Evolutionary conservation across 495 filamentous ascomycete species (phyloP).

Genomic region (Choiromyces venosus): DNA sequence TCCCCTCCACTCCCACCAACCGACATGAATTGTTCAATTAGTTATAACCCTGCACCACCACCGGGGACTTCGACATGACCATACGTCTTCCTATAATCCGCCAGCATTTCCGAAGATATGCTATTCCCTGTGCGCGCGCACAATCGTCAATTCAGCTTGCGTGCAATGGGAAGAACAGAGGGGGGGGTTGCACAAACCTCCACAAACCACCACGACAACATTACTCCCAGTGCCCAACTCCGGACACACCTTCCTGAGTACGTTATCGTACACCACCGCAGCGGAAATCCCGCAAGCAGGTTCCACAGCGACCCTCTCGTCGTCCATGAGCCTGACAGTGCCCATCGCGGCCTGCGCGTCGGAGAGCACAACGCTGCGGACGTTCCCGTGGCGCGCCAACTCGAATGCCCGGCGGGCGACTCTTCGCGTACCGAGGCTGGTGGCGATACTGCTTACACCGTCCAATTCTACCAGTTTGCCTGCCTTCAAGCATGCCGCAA

Average conservation of each 20-base stretch:
- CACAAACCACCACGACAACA: slow-evolving; percentile 82
- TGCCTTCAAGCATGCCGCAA: slow-evolving; percentile 56
- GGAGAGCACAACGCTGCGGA: slow-evolving; percentile 63
- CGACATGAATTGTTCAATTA: background rate
- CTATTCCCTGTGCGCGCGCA: slow-evolving; percentile 49
- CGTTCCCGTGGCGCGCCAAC: slow-evolving; percentile 47
- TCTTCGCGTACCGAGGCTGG: slow-evolving; percentile 65
- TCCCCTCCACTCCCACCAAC: background rate
- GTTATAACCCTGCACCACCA: background rate
- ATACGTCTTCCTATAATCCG: slow-evolving; percentile 57
- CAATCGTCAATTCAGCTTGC: background rate
- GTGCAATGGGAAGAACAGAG: background rate
- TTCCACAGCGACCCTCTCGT: slow-evolving; percentile 75
- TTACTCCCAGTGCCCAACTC: slow-evolving; percentile 55
- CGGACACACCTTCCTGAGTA: slow-evolving; percentile 58
- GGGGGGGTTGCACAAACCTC: slow-evolving; percentile 53
- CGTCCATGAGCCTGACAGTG: slow-evolving; percentile 69
- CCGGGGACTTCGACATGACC: background rate
- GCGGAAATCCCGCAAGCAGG: slow-evolving; percentile 74
- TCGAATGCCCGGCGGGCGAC: slow-evolving; percentile 70
- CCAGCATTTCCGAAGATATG: slow-evolving; percentile 62
- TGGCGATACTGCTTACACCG: slow-evolving; percentile 75
- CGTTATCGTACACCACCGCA: slow-evolving; percentile 60
- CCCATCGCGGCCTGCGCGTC: slow-evolving; percentile 78
- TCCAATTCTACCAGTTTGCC: slow-evolving; percentile 61